Evolutionary conservation across 306 rosid species (phyloP).

Genomic region (Sesbania bispinosa): DNA sequence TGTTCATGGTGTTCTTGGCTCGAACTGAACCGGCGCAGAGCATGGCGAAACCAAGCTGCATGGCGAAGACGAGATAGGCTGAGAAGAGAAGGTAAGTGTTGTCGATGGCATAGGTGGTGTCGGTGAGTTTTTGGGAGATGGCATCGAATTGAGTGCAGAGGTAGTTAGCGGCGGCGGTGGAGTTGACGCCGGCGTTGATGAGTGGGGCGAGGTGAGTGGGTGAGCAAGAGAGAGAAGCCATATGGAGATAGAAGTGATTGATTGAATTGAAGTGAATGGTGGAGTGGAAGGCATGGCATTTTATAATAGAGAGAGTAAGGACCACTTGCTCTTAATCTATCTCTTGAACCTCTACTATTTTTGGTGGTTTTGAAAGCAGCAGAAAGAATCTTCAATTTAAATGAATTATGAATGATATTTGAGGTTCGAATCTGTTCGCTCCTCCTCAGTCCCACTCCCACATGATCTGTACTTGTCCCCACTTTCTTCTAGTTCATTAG

Average conservation of each 20-base stretch:
- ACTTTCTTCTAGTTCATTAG: background rate
- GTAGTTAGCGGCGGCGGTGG: slow-evolving; percentile 48
- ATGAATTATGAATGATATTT: background rate
- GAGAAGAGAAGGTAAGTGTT: slow-evolving; percentile 58
- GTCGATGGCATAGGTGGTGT: slow-evolving; percentile 53
- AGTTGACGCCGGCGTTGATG: slow-evolving; percentile 25
- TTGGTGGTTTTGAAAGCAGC: slow-evolving; percentile 11
- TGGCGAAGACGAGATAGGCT: slow-evolving; percentile 82
- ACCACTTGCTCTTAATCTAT: background rate
- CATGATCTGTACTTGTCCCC: background rate
- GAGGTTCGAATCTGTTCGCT: slow-evolving; percentile 3
- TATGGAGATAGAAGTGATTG: background rate
- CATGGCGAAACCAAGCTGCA: slow-evolving; percentile 97
- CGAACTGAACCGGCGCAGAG: slow-evolving; percentile 89
- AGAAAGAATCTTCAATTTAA: slow-evolving; percentile 1
- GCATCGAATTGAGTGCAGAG: slow-evolving; percentile 48
- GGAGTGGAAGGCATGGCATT: background rate
- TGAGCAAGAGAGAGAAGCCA: slow-evolving; percentile 58
- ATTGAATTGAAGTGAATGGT: background rate
- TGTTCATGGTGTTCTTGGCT: slow-evolving; percentile 90
- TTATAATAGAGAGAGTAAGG: background rate
- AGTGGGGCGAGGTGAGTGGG: slow-evolving; percentile 46
- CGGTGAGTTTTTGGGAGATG: slow-evolving; percentile 33
- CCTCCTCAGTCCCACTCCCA: background rate
- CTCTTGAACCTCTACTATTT: background rate